Percentiles rank a stretch among this genome's conserved stretches.
These are phyloP conservation scores for Elongisporangium anandrum DNA, from an alignment of 352 stramenopile species.

Conservation along the genomic window DNA sequence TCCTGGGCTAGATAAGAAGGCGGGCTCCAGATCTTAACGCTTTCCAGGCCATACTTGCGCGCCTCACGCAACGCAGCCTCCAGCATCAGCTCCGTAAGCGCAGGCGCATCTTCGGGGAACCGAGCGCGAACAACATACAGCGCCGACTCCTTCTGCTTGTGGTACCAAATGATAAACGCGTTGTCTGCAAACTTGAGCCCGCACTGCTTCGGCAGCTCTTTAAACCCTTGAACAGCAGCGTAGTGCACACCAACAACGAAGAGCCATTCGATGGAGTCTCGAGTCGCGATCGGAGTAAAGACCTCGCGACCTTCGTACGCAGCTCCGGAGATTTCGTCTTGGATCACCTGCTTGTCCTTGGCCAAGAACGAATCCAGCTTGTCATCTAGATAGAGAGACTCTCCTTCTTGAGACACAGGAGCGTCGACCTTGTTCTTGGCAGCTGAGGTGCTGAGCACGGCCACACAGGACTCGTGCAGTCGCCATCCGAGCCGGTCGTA, in stretches of 20 bases:
- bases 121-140: conserved; percentile 47
- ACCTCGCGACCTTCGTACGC: conserved; percentile 25
- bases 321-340: conserved; percentile 21
- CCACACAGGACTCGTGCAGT: conserved; percentile 39
- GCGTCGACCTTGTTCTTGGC: conserved; percentile 3
- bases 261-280: conserved; percentile 63
- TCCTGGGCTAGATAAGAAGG: conserved; percentile 11
- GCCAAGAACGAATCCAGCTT: conserved; percentile 33
- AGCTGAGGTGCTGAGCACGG: conserved; percentile 18
- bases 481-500: conserved; percentile 62
- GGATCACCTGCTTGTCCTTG: conserved; percentile 28
- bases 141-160: conserved; percentile 56
- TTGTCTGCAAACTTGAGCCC: conserved; percentile 29
- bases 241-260: conserved; percentile 57
- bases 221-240: conserved; percentile 23
- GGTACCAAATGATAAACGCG: conserved; percentile 59
- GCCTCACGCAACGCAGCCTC: conserved; percentile 30
- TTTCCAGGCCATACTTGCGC: conserved; percentile 31
- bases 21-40: conserved; percentile 45
- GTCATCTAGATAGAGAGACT: conserved; percentile 26
- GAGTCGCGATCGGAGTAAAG: conserved; percentile 39
- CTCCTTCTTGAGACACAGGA: not conserved
- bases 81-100: conserved; percentile 20
- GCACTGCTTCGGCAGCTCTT: conserved; percentile 30
- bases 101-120: conserved; percentile 18